Evolutionary conservation across 306 rosid species (phyloP).

Genomic region (Lathyrus tuberosus): DNA sequence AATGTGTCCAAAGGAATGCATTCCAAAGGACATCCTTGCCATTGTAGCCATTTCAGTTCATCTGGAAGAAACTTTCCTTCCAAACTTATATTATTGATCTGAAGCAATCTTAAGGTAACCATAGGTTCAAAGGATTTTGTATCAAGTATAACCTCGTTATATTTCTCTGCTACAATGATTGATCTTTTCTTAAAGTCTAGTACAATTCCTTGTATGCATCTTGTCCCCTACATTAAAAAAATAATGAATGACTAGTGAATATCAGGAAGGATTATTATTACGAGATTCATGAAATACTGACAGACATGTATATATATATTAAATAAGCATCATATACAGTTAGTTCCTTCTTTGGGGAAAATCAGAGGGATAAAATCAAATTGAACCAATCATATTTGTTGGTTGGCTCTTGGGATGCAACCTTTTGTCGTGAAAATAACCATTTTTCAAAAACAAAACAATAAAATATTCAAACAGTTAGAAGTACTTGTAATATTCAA

Average conservation of each 20-base stretch:
- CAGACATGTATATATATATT: background rate
- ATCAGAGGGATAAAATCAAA: background rate
- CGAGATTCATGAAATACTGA: background rate
- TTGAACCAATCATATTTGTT: background rate
- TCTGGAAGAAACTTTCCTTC: constrained; percentile 58
- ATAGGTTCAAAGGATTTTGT: constrained; percentile 50
- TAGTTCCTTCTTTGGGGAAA: background rate
- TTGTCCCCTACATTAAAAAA: constrained; percentile 46
- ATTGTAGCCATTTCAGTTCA: constrained; percentile 66
- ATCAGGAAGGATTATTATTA: background rate
- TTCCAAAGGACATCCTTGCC: constrained; percentile 63
- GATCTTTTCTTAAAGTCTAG: constrained; percentile 47
- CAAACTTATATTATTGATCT: constrained; percentile 56
- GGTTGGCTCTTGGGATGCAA: background rate
- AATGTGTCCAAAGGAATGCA: constrained; percentile 47
- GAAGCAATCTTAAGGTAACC: constrained; percentile 56
- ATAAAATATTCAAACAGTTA: constrained; percentile 1
- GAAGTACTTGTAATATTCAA: background rate
- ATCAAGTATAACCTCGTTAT: constrained; percentile 30
- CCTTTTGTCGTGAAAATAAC: background rate
- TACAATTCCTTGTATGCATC: constrained; percentile 51
- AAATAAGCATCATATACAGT: background rate
- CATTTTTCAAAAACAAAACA: background rate
- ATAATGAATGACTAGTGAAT: background rate
- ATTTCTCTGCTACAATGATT: constrained; percentile 33